phyloP scores from a whole-genome alignment of 2,329 filamentous ascomycete genomes.

The Penicillium frequentans region DNA sequence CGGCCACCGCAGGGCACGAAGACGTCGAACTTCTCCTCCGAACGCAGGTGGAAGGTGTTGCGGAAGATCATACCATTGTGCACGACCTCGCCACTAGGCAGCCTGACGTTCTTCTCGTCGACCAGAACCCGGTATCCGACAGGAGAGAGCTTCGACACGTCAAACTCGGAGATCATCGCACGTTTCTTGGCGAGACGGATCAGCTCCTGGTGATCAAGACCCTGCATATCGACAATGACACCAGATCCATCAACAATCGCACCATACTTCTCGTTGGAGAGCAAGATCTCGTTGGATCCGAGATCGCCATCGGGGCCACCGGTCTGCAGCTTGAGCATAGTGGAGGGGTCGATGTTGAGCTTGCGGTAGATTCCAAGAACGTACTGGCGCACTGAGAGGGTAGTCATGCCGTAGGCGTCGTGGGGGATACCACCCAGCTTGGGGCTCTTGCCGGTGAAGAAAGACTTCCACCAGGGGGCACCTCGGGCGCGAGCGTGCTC shows the following conservation, averaged over 20 bases:
- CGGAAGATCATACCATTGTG: slow-evolving; percentile 94
- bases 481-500: slow-evolving; percentile 84
- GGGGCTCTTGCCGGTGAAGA: slow-evolving; percentile 98
- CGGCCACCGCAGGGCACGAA: slow-evolving; percentile 97
- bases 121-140: slow-evolving; percentile 90
- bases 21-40: slow-evolving; percentile 72
- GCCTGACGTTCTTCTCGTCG: slow-evolving; percentile 83
- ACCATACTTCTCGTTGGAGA: slow-evolving; percentile 93
- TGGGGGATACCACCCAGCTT: slow-evolving; percentile 96
- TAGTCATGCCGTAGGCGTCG: slow-evolving; percentile 96
- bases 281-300: slow-evolving; percentile 95
- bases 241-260: slow-evolving; percentile 95
- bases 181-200: slow-evolving; percentile 80
- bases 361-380: slow-evolving; percentile 97
- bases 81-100: slow-evolving; percentile 83
- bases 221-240: slow-evolving; percentile 89
- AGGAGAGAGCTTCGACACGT: slow-evolving; percentile 78
- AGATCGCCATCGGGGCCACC: slow-evolving; percentile 95
- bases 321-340: slow-evolving; percentile 92
- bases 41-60: slow-evolving; percentile 92
- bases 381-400: slow-evolving; percentile 91
- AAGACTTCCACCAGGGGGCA: slow-evolving; percentile 99
- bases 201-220: slow-evolving; percentile 81
- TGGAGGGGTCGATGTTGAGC: slow-evolving; percentile 80
- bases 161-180: slow-evolving; percentile 86